phyloP scores from a whole-genome alignment of 177 flowering plant species.

The Vitis hybrid region DNA sequence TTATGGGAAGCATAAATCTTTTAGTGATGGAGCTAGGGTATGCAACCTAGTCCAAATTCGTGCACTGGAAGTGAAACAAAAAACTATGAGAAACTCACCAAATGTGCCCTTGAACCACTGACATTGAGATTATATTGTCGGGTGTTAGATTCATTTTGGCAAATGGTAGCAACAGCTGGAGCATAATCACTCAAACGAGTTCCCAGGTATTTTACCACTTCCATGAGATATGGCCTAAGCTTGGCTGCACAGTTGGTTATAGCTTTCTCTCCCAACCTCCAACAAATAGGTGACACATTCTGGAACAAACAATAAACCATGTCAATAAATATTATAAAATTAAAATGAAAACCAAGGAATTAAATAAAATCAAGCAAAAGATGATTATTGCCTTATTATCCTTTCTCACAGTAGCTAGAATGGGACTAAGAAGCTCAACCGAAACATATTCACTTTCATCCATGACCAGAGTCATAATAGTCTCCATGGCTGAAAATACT shows the following conservation, averaged over 20 bases:
- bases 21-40: too few relatives aligned
- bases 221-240: conserved; percentile 27
- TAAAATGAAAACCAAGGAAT: conserved; percentile 1
- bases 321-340: background rate
- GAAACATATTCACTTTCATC: conserved; percentile 60
- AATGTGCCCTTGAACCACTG: conserved; percentile 7
- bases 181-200: conserved; percentile 33
- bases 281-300: conserved; percentile 36
- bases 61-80: background rate
- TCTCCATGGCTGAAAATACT: conserved; percentile 44
- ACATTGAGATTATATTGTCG: background rate
- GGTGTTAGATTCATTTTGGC: conserved; percentile 12
- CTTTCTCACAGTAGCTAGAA: conserved; percentile 42
- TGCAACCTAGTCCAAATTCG: too few relatives aligned
- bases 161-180: conserved; percentile 31
- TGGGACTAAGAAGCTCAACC: conserved; percentile 34
- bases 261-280: conserved; percentile 6
- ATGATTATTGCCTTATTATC: conserved; percentile 41
- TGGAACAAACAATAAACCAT: conserved; percentile 17
- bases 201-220: conserved; percentile 24
- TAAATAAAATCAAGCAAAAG: conserved; percentile 3
- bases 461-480: conserved; percentile 46
- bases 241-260: conserved; percentile 3
- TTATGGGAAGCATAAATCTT: too few relatives aligned
- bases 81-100: conserved; percentile 21